Conservation (phyloP, 2,329 filamentous ascomycete genomes). For the Colletotrichum spaethianum region DNA sequence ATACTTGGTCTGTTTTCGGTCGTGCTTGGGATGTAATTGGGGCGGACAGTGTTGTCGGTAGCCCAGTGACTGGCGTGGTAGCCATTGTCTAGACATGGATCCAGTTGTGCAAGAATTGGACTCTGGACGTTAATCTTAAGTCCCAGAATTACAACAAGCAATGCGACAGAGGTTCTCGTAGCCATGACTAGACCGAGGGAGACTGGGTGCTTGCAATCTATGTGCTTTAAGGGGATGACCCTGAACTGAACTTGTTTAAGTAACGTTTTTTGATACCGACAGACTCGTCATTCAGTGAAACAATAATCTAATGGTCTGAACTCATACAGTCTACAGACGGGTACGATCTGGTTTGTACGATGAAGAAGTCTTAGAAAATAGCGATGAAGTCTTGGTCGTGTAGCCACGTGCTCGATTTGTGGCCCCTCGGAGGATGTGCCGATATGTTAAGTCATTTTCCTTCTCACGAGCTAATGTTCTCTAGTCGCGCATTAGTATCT, state of each 20-base stretch:
- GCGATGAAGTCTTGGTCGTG: background rate
- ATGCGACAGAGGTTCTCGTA: too few relatives aligned
- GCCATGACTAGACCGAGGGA: background rate
- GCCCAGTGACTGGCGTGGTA: background rate
- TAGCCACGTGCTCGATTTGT: background rate
- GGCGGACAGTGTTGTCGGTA: background rate
- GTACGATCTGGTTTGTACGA: background rate
- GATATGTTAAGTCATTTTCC: too few relatives aligned
- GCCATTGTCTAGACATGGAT: slow-evolving; percentile 11
- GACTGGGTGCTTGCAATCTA: too few relatives aligned
- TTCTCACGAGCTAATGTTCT: background rate
- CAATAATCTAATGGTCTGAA: too few relatives aligned
- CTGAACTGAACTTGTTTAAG: background rate
- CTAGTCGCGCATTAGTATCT: too few relatives aligned
- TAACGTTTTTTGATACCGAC: background rate
- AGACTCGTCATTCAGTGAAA: too few relatives aligned
- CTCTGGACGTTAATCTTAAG: background rate
- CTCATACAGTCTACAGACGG: rapidly evolving
- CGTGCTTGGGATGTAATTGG: slow-evolving; percentile 11
- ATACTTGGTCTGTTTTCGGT: slow-evolving; percentile 1
- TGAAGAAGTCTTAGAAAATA: too few relatives aligned
- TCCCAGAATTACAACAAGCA: background rate
- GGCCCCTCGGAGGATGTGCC: background rate
- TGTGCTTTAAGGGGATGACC: too few relatives aligned
- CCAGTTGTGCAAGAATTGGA: background rate